Conservation (phyloP, 371 early-diverging fungal species). For the Synchytrium microbalum region DNA sequence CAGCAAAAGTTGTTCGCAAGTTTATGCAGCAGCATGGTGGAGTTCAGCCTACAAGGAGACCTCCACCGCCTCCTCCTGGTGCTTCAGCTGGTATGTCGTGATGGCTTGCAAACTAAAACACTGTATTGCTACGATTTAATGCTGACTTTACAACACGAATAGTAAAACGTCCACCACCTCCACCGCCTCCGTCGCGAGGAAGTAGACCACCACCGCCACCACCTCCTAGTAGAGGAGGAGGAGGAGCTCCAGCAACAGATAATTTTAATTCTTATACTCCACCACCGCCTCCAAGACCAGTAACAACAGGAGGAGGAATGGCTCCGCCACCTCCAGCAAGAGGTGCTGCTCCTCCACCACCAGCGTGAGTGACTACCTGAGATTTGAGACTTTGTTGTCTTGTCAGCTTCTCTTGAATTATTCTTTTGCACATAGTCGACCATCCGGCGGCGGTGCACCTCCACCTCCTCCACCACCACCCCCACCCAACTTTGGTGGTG, state of each 20-base stretch:
- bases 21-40: conserved; percentile 33
- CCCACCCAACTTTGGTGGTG: conserved; percentile 4
- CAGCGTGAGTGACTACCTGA: neutral
- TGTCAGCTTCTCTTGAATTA: neutral
- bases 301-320: neutral
- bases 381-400: neutral
- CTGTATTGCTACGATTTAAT: neutral
- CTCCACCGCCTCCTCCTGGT: conserved; percentile 12
- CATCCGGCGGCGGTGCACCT: conserved; percentile 6
- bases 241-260: conserved; percentile 1
- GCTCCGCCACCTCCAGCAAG: conserved; percentile 12
- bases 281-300: conserved; percentile 6
- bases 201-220: conserved; percentile 14
- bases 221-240: conserved; percentile 8
- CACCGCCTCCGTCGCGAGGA: conserved; percentile 23
- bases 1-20: conserved; percentile 30
- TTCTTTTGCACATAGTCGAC: conserved; percentile 15
- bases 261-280: conserved; percentile 2
- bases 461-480: conserved; percentile 16
- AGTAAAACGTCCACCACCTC: conserved; percentile 21
- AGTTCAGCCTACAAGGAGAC: conserved; percentile 8
- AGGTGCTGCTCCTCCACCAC: conserved; percentile 5
- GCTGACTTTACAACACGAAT: conserved; percentile 9
- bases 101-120: neutral
- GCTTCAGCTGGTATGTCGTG: conserved; percentile 1